Evolutionary conservation across 768 basidiomycete species (phyloP).

Genomic region (Cystofilobasidium bisporidii): DNA sequence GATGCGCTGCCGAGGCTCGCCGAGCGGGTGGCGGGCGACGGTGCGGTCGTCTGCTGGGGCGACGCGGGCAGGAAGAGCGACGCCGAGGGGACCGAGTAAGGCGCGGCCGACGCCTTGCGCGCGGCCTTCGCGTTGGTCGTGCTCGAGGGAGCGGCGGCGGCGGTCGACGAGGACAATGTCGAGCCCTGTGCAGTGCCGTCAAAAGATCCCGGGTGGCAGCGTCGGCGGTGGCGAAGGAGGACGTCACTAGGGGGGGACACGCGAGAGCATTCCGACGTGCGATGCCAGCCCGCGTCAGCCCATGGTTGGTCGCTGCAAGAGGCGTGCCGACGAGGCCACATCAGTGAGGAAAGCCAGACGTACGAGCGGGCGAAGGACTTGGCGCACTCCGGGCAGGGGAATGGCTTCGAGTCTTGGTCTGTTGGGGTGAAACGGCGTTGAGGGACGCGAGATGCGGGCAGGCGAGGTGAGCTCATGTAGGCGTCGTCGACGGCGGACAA

Average conservation of each 20-base stretch:
- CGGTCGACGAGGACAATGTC: background rate
- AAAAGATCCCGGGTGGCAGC: background rate
- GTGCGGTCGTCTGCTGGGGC: background rate
- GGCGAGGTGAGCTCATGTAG: background rate
- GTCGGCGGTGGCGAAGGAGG: slow-evolving; percentile 3
- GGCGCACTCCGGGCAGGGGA: background rate
- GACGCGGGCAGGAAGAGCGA: background rate
- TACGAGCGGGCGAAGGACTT: slow-evolving; percentile 1
- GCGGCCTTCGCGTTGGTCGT: background rate
- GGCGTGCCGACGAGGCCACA: too few species aligned
- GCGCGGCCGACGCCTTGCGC: background rate
- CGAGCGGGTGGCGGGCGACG: background rate
- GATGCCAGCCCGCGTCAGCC: too few species aligned
- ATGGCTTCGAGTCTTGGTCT: slow-evolving; percentile 1
- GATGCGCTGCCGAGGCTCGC: background rate
- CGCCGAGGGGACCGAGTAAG: background rate
- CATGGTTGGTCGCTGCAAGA: too few species aligned
- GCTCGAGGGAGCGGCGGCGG: background rate
- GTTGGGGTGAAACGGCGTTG: background rate
- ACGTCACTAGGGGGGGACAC: background rate
- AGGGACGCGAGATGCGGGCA: background rate
- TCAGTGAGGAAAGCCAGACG: background rate
- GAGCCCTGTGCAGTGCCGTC: background rate
- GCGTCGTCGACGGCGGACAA: background rate
- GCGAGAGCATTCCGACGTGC: background rate